A percentile compares a stretch with the other conserved stretches of the same genome.
Evolutionary conservation across 2,329 filamentous ascomycete genomes (phyloP).

Genomic region (Apiospora pterosperma): DNA sequence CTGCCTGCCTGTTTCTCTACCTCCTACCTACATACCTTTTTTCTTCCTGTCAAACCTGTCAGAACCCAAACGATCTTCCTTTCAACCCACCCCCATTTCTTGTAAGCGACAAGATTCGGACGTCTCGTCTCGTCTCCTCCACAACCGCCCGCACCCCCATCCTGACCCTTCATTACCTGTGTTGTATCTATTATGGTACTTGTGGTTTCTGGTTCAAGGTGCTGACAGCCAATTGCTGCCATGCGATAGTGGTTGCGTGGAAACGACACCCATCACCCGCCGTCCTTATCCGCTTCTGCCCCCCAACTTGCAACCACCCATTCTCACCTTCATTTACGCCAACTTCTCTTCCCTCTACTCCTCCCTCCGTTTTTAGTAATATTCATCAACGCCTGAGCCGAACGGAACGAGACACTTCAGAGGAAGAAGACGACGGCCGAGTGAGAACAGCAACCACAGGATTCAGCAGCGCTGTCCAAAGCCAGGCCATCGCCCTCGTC

Average conservation of each 20-base stretch:
- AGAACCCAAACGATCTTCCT: constrained; percentile 3
- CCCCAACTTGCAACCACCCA: neutral
- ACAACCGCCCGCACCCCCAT: neutral
- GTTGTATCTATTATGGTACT: neutral
- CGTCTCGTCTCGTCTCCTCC: neutral
- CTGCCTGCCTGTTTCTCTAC: neutral
- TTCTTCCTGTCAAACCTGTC: constrained; percentile 5
- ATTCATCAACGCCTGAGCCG: neutral
- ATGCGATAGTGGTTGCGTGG: constrained; percentile 4
- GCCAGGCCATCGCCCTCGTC: neutral
- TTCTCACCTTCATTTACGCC: neutral
- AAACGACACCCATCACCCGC: neutral
- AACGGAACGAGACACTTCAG: constrained; percentile 17
- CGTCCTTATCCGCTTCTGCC: neutral
- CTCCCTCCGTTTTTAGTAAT: neutral
- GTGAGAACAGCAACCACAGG: constrained; percentile 27
- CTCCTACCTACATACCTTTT: neutral
- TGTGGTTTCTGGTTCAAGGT: neutral
- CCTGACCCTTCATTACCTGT: neutral
- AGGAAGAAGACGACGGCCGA: constrained; percentile 12
- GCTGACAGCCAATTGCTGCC: constrained; percentile 5
- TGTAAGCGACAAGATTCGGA: neutral
- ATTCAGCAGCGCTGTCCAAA: constrained; percentile 53
- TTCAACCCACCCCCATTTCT: constrained; percentile 3
- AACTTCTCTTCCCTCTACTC: neutral